A percentile compares a stretch with the other conserved stretches of the same genome.
phyloP scores from a whole-genome alignment of 768 basidiomycete genomes.

The Daedaleopsis nitida region DNA sequence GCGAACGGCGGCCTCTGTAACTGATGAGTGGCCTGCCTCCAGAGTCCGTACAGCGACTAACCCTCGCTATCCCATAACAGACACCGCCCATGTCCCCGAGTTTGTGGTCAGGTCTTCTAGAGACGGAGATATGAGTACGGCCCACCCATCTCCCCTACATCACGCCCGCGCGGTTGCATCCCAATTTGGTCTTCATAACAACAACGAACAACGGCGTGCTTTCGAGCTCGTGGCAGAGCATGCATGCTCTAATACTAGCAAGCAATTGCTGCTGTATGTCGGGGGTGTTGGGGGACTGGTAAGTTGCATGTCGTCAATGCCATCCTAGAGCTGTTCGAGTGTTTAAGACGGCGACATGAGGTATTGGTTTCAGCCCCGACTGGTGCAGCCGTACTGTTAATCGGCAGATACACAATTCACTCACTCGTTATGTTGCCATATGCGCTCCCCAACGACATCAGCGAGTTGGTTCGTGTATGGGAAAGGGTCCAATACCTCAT shows the following conservation, averaged over 20 bases:
- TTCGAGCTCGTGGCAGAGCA: constrained; percentile 15
- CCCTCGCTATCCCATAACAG: too few species aligned
- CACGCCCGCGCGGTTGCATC: too few species aligned
- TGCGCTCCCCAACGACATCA: constrained; percentile 2
- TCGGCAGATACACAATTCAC: constrained; percentile 34
- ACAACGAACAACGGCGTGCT: constrained; percentile 14
- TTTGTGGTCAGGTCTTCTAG: too few species aligned
- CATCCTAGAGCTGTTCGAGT: constrained; percentile 23
- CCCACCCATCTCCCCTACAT: too few species aligned
- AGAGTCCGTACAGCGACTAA: too few species aligned
- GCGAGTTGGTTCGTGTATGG: constrained; percentile 19
- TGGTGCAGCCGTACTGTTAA: constrained; percentile 31
- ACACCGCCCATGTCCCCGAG: too few species aligned
- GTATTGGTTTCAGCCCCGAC: constrained; percentile 30
- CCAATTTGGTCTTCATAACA: too few species aligned
- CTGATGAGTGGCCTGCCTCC: too few species aligned
- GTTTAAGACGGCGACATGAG: constrained; percentile 1
- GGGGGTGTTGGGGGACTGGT: constrained; percentile 34
- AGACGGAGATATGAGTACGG: too few species aligned
- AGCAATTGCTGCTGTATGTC: constrained; percentile 31
- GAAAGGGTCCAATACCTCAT: constrained; percentile 19
- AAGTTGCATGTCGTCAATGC: constrained; percentile 32
- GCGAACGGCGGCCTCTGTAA: too few species aligned
- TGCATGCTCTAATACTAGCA: not conserved
- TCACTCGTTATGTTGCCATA: constrained; percentile 23